phyloP scores from a whole-genome alignment of 805 yeast genomes.

The Helenozyma rhizophorensis region DNA sequence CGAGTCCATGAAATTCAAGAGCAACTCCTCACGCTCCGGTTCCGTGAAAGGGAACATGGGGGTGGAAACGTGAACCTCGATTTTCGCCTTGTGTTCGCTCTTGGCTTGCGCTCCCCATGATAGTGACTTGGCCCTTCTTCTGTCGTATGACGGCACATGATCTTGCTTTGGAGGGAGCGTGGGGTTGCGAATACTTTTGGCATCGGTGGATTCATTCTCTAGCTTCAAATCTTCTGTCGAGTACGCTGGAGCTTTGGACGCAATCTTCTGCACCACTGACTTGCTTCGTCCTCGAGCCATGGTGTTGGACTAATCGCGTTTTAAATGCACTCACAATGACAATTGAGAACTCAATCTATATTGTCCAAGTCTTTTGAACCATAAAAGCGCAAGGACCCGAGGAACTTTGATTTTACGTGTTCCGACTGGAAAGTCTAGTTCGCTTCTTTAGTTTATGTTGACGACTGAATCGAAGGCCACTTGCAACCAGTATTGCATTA shows the following conservation, averaged over 20 bases:
- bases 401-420: no score
- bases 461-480: no score
- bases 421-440: no score
- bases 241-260: conserved; percentile 44
- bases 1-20: conserved; percentile 32
- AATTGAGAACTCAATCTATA: no score
- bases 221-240: conserved; percentile 23
- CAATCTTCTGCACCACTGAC: conserved; percentile 61
- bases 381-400: no score
- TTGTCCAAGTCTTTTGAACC: no score
- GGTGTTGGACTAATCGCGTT: no score
- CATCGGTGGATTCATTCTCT: conserved; percentile 14
- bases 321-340: no score
- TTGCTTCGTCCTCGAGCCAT: conserved; percentile 50
- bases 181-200: conserved; percentile 13
- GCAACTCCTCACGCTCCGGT: conserved; percentile 29
- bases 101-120: background rate
- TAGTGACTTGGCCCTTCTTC: background rate
- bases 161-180: conserved; percentile 4
- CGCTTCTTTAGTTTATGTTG: no score
- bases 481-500: no score
- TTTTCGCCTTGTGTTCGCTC: background rate
- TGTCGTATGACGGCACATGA: background rate
- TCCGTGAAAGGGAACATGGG: conserved; percentile 33
- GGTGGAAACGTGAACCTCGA: background rate